Evolutionary conservation across 306 rosid genomes (phyloP), one percentile per base, ranked within the genome.

Genomic region (Chamaecrista fasciculata): DNA sequence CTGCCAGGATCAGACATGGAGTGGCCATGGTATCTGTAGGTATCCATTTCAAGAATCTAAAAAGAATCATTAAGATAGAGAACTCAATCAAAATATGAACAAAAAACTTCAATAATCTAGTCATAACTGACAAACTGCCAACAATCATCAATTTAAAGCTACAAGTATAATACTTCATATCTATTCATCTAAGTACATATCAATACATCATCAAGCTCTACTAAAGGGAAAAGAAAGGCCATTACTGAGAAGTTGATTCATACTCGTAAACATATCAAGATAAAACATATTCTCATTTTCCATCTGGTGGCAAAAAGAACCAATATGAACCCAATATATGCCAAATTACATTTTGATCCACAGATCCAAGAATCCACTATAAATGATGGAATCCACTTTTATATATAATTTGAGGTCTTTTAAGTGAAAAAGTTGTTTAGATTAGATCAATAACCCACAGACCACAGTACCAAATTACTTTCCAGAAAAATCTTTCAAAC

Each of bases 1-100:
- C 97, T 91, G 46, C 97, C 97, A 55, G 97, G 97, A 83, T 91
- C 97, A 74, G 97, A 91, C 97, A 91, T 91, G 56, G 97, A 91
- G 80, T 91, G 97, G 58, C 97, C 97, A 64, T 91, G 97, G 71
- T 91, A 91, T 85, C 97, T 86, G 58, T 91, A 91, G 5, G 97
- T 91, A 73, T 88, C 97, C 97, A 91, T 91, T 80, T 91, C 96
- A 50, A 91, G 93, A 80, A 91, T 88, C 97, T 91, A 82, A 62
- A 78, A 47, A 69, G 63, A 80, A 66, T 16, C 36, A 65, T 64
- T 23, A 68, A 18, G 23, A 69, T 43, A 37, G 66, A 76, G 68
- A 61, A 76, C 67, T 36, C 62, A 76, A 66, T 26, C 40, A 66
- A 19, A 55, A 67, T 48, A 24, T 43, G 19, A 26, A 10, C 64